Conservation (phyloP, 192 early-diverging fungal species). For the Podila clonocystis region DNA sequence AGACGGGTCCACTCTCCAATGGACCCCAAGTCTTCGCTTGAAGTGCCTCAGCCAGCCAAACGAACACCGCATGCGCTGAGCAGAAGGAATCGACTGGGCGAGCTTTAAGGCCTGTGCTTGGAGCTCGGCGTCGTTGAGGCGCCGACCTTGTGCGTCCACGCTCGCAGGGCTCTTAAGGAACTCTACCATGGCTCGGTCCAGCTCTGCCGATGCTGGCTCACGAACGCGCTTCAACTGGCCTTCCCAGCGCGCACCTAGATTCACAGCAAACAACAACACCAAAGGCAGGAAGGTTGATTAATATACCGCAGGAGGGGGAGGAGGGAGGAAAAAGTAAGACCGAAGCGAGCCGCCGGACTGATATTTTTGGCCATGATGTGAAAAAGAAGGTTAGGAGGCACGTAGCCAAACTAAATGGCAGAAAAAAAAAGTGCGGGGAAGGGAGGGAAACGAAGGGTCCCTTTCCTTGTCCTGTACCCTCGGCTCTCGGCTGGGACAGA, state of each 20-base stretch:
- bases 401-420: too few species aligned
- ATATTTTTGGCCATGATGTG: not conserved
- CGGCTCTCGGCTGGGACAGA: not conserved
- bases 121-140: slow-evolving; percentile 47
- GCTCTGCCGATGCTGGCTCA: slow-evolving; percentile 50
- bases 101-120: slow-evolving; percentile 40
- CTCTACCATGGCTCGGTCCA: slow-evolving; percentile 48
- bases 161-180: slow-evolving; percentile 40
- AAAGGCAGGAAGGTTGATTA: not conserved
- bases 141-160: slow-evolving; percentile 43
- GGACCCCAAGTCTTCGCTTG: slow-evolving; percentile 45
- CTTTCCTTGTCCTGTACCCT: too few species aligned
- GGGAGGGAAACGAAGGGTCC: not conserved
- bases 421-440: not conserved
- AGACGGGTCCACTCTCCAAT: slow-evolving; percentile 35
- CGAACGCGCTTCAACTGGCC: slow-evolving; percentile 50
- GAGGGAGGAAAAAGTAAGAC: not conserved
- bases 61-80: slow-evolving; percentile 40
- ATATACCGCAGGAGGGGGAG: not conserved
- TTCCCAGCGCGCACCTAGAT: slow-evolving; percentile 40
- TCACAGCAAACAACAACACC: too few species aligned
- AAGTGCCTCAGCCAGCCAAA: slow-evolving; percentile 51
- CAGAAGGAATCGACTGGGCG: slow-evolving; percentile 30
- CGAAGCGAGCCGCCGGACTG: slow-evolving; percentile 10
- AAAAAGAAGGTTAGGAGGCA: too few species aligned